These are phyloP conservation scores for Arthrinium phaeospermum DNA, from an alignment of 2,329 filamentous ascomycete genomes.

Conservation along the genomic window DNA sequence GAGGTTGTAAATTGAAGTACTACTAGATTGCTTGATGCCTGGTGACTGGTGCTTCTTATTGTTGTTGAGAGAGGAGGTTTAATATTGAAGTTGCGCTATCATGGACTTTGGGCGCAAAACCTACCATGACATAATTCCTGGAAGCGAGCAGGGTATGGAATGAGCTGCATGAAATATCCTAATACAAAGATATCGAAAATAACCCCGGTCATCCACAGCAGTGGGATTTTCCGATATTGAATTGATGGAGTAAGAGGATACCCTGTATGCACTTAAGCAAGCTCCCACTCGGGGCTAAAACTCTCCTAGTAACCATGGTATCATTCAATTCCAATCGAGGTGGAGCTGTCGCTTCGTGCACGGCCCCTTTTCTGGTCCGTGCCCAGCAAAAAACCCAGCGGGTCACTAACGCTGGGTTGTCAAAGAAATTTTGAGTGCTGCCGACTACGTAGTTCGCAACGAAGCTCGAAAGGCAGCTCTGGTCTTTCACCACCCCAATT, in stretches of 20 bases:
- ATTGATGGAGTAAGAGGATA: not conserved
- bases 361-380: not conserved
- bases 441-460: slow-evolving; percentile 22
- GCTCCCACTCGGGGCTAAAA: not conserved
- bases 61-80: not conserved
- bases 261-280: not conserved
- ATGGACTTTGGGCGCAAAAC: not conserved
- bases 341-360: not conserved
- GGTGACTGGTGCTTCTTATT: not conserved
- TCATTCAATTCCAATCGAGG: not conserved
- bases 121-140: not conserved
- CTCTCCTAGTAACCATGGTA: not conserved
- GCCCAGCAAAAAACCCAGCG: not conserved
- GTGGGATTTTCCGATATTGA: not conserved
- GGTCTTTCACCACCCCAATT: slow-evolving; percentile 3
- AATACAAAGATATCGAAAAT: not conserved
- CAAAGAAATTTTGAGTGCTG: slow-evolving; percentile 27
- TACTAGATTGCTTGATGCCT: not conserved
- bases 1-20: not conserved
- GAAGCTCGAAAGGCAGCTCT: slow-evolving; percentile 20
- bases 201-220: not conserved
- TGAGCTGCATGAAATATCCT: slow-evolving; percentile 1
- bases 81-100: not conserved
- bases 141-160: not conserved
- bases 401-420: slow-evolving; percentile 13